Evolutionary conservation across 1,284 basidiomycete genomes (phyloP).

Genomic region (Ceratobasidium sp.): DNA sequence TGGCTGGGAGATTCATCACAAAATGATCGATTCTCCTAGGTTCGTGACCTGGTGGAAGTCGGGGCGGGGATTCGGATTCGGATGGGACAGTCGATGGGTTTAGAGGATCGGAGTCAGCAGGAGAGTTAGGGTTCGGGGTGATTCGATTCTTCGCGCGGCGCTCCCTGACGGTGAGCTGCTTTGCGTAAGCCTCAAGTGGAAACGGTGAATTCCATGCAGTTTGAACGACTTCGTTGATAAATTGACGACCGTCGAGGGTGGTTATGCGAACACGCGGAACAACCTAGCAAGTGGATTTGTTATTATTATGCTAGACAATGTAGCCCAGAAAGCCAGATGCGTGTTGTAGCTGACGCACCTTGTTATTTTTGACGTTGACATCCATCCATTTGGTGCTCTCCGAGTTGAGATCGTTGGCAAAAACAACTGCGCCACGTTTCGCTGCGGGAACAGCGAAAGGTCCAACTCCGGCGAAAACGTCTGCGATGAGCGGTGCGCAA

Average conservation of each 20-base stretch:
- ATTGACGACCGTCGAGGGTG: conserved; percentile 87
- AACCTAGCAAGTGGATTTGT: conserved; percentile 6
- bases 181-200: conserved; percentile 50
- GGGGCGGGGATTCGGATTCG: conserved; percentile 9
- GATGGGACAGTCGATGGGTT: not conserved
- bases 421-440: conserved; percentile 87
- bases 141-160: conserved; percentile 31
- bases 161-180: conserved; percentile 22
- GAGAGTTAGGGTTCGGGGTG: not conserved
- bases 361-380: conserved; percentile 81
- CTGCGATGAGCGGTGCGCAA: conserved; percentile 72
- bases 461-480: conserved; percentile 98
- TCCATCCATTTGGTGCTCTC: conserved; percentile 82
- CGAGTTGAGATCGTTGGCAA: conserved; percentile 97
- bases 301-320: no score
- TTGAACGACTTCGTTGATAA: conserved; percentile 74
- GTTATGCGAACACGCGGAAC: conserved; percentile 81
- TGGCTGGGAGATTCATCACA: conserved; percentile 97
- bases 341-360: conserved; percentile 69
- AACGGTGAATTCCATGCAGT: conserved; percentile 76
- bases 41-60: conserved; percentile 24
- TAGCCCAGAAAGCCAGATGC: no score
- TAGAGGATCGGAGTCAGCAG: not conserved
- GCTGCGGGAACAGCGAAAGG: conserved; percentile 96
- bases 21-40: conserved; percentile 81